A percentile compares a stretch with the other conserved stretches of the same genome.
Evolutionary conservation across 768 basidiomycete species (phyloP).

Genomic region (Cytidiella melzeri): DNA sequence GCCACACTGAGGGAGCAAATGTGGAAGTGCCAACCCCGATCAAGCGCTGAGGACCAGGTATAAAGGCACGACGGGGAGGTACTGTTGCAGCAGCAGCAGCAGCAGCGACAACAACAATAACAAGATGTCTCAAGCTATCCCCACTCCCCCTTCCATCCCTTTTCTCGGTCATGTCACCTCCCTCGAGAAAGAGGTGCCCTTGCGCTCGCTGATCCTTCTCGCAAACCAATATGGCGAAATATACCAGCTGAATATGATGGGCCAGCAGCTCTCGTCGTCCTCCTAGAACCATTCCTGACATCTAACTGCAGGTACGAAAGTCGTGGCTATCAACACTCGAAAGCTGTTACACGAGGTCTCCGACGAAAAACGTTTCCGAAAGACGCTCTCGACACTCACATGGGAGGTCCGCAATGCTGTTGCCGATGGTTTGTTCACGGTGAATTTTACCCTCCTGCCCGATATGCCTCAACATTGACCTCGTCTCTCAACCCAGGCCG

Average conservation of each 20-base stretch:
- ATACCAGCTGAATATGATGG: constrained; percentile 9
- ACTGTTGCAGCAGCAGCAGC: too few species aligned
- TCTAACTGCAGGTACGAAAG: neutral
- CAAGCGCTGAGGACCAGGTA: too few species aligned
- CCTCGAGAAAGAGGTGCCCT: constrained; percentile 31
- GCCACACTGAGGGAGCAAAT: too few species aligned
- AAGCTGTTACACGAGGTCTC: constrained; percentile 36
- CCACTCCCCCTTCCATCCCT: constrained; percentile 35
- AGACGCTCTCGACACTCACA: constrained; percentile 29
- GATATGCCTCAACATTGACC: too few species aligned
- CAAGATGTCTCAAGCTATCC: constrained; percentile 32
- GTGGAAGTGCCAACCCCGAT: too few species aligned
- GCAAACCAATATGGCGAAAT: constrained; percentile 14
- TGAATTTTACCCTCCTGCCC: constrained; percentile 13
- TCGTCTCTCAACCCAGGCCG: constrained; percentile 24
- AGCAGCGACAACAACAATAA: too few species aligned
- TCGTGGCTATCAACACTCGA: constrained; percentile 29
- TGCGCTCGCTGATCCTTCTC: constrained; percentile 28
- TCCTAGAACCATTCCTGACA: neutral
- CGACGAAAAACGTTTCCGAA: constrained; percentile 38
- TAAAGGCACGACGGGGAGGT: too few species aligned
- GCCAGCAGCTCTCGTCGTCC: neutral
- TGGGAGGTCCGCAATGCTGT: constrained; percentile 30
- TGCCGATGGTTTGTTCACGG: constrained; percentile 38
- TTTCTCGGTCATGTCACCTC: constrained; percentile 34